A percentile compares a stretch with the other conserved stretches of the same genome.
phyloP scores from a whole-genome alignment of 2,329 filamentous ascomycete species.

The Alternaria burnsii region DNA sequence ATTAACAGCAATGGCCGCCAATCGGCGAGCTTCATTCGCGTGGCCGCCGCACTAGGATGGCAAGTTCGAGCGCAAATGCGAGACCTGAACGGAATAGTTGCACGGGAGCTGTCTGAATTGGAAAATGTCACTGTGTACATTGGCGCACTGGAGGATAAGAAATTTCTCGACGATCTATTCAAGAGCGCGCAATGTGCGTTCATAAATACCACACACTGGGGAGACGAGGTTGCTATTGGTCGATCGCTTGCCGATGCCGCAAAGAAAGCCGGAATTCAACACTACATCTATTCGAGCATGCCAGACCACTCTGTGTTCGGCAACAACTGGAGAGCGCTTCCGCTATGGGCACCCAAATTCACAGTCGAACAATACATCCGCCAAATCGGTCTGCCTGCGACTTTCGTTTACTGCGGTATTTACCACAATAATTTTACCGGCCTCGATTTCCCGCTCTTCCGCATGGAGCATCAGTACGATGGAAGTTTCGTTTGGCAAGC shows the following conservation, averaged over 20 bases:
- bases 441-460: constrained; percentile 89
- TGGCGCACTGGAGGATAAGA: constrained; percentile 74
- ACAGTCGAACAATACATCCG: constrained; percentile 91
- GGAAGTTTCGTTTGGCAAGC: constrained; percentile 92
- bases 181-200: constrained; percentile 86
- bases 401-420: constrained; percentile 95
- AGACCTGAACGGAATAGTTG: constrained; percentile 85
- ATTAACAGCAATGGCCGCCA: constrained; percentile 97
- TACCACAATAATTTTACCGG: constrained; percentile 99
- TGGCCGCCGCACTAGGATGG: constrained; percentile 92
- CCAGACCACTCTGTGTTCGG: constrained; percentile 88
- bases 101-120: constrained; percentile 81
- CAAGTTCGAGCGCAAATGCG: constrained; percentile 91
- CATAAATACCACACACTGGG: constrained; percentile 97
- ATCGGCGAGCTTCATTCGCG: constrained; percentile 92
- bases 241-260: constrained; percentile 88
- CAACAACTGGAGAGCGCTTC: constrained; percentile 79
- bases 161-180: constrained; percentile 82
- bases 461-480: constrained; percentile 86
- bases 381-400: constrained; percentile 81
- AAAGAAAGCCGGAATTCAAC: constrained; percentile 81
- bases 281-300: constrained; percentile 98
- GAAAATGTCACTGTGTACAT: constrained; percentile 80
- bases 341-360: constrained; percentile 92
- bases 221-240: constrained; percentile 90